Percentiles rank a stretch among this genome's conserved stretches.
Evolutionary conservation across 495 filamentous ascomycete genomes (phyloP).

Genomic region (Haplographium delicatum): DNA sequence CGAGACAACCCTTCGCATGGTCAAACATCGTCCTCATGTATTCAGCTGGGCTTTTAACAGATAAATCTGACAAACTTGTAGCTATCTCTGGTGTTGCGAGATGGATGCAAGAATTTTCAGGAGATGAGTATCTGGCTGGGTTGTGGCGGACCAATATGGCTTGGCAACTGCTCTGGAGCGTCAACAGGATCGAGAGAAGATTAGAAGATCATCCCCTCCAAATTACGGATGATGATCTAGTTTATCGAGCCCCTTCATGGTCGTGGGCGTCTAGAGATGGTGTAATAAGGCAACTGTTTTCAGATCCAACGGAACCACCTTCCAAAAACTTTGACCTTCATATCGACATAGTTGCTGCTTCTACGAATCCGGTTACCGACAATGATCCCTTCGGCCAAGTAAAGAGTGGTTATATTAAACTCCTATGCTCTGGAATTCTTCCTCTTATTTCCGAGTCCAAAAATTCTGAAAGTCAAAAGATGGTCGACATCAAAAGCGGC

Average conservation of each 20-base stretch:
- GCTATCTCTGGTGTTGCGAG: slow-evolving; percentile 14
- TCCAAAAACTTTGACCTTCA: too few relatives aligned
- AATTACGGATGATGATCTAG: background rate
- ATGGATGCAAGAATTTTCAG: background rate
- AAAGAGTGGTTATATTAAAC: background rate
- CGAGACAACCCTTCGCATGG: background rate
- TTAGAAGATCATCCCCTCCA: background rate
- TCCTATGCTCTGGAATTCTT: too few relatives aligned
- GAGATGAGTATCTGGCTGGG: slow-evolving; percentile 12
- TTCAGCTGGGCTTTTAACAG: background rate
- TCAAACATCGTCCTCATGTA: slow-evolving; percentile 1
- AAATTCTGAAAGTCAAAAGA: too few relatives aligned
- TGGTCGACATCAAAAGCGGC: too few relatives aligned
- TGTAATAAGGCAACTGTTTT: slow-evolving; percentile 1
- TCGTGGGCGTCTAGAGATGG: slow-evolving; percentile 9
- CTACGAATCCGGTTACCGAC: background rate
- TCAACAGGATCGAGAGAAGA: background rate
- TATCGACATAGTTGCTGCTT: background rate
- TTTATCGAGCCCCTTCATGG: slow-evolving; percentile 13
- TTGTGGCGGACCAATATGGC: slow-evolving; percentile 2
- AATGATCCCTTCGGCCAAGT: background rate
- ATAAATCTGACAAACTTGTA: slow-evolving; percentile 5
- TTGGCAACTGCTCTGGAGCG: slow-evolving; percentile 5
- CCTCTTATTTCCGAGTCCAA: too few relatives aligned
- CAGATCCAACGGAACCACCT: background rate